Evolutionary conservation across 2,329 filamentous ascomycete species (phyloP), one percentile per base, ranked within the genome.

Genomic region (Aspergillus pseudoviridinutans): DNA sequence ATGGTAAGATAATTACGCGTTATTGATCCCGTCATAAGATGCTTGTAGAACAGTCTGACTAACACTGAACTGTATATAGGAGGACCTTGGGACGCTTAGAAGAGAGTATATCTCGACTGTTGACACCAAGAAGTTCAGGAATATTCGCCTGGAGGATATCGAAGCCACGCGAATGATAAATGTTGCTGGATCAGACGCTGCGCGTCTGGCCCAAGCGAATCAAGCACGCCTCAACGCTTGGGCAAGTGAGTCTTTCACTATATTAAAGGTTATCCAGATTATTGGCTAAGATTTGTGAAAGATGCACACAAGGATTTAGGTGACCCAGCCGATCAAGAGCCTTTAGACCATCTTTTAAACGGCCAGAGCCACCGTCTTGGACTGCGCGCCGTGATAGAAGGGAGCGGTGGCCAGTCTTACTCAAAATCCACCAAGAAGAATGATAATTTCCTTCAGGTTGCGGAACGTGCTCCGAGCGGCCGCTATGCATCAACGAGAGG

Each of bases 301-400:
- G 74, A 64, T 41, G 61, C 73, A 4, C 64, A 69, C 49, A 61
- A 69, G 49, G 60, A 61, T 14, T 60, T 76, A 14, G 56, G 64
- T 4, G 70, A 73, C 41, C 70, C 70, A 9, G 63, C 59, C 22
- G 65, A 68, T 3, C 28, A 68, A 1, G 71, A 76, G 46, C 51
- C 68, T 12, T 58, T 77, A 8, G 64, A 71, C 49, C 61, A 65
- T 17, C 55, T 78, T 3, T 64, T 72, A 49, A 58, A 72, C 49
- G 76, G 76, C 10, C 75, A 78, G 49, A 73, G 59, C 25, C 76
- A 78, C 59, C 71, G 75, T 53, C 62, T 66, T 20, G 55, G 63
- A 6, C 64, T 75, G 6, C 64, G 46, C 50, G 63, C 65, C 17
- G 49, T 51, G 7, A 58, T 71, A 28, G 63, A 55, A 28, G 59